Evolutionary conservation across 169 alveolate genomes (phyloP), one percentile per base, ranked within the genome.

Genomic region (Plasmodium ovale): DNA sequence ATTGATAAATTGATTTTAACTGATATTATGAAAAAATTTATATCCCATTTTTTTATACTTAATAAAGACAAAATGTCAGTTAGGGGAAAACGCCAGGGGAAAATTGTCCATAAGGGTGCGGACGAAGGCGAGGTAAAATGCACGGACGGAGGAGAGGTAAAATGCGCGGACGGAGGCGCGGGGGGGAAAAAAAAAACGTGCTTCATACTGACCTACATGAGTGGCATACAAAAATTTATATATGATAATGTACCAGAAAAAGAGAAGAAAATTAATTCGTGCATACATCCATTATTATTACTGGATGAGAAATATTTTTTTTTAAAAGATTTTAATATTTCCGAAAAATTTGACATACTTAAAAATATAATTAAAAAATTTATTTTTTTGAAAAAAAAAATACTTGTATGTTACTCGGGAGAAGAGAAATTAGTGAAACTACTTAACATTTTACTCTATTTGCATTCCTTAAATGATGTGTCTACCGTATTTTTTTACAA

Each of bases 211-310:
- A 85, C 91, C 10, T 85, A 68, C 21, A 85, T 85, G 85, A 85
- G 87, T 29, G 91, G 91, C 29, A 56, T 85, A 14, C 91, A 85
- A 19, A 85, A 85, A 69, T 58, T 51, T 23, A 85, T 85, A 14
- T 85, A 85, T 39, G 91, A 85, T 3, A 51, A 85, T 23, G 91
- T 70, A 25, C n/a, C n/a, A n/a, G 53, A 49, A 10, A 87, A 68
- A 42, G 4, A 68, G 47, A 10, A 85, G 19, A 85, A 85, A 71
- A 29, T 14, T 39, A 23, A 27, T n/a, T 25, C 87, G 12, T 68
- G 60, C 23, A 53, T 85, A 10, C 91, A 85, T 9, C 91, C 91
- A 21, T n/a, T 85, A 58, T 62, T 85, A 14, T 19, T 85, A 16
- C 39, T 85, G 44, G 65, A 85, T n/a, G 91, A 85, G 39, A 19